These are phyloP conservation scores for Astrephomene gubernaculifera DNA, from an alignment of 139 green algal species.

Conservation along the genomic window DNA sequence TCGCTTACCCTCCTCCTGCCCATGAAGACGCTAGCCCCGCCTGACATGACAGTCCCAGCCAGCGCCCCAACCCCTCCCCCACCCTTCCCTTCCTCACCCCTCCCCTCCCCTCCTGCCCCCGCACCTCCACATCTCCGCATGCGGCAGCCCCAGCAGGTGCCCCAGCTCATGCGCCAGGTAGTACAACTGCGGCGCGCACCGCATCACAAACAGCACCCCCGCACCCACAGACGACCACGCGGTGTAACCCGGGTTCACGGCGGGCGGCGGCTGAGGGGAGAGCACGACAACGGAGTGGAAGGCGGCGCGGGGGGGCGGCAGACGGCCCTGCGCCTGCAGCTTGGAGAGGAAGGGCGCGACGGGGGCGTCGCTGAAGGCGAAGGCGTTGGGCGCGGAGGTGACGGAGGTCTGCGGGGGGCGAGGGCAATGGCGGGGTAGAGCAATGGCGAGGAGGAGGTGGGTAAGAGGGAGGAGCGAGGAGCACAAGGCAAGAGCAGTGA, in stretches of 20 bases:
- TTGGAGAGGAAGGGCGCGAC: conserved; percentile 38
- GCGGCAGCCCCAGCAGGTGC: conserved; percentile 57
- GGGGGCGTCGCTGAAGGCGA: conserved; percentile 51
- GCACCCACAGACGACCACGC: conserved; percentile 53
- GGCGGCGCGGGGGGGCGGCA: background rate
- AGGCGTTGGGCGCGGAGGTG: conserved; percentile 19
- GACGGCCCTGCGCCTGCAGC: conserved; percentile 33
- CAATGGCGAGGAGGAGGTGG: background rate
- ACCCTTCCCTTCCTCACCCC: background rate
- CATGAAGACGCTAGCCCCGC: too few species aligned
- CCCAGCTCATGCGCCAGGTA: conserved; percentile 57
- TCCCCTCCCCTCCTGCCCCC: background rate
- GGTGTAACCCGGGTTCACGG: conserved; percentile 50
- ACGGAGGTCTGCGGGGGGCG: background rate
- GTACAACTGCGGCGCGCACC: conserved; percentile 57
- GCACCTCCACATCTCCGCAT: conserved; percentile 48
- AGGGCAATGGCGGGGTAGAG: background rate
- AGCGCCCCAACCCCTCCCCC: too few species aligned
- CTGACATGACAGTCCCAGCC: too few species aligned
- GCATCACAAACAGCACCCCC: conserved; percentile 58
- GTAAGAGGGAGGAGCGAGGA: too few species aligned
- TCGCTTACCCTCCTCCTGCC: too few species aligned
- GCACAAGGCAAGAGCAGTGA: too few species aligned
- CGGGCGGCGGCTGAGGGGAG: background rate
- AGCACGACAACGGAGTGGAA: conserved; percentile 54